Evolutionary conservation across 495 filamentous ascomycete species (phyloP).

Genomic region (Tirmania nivea): DNA sequence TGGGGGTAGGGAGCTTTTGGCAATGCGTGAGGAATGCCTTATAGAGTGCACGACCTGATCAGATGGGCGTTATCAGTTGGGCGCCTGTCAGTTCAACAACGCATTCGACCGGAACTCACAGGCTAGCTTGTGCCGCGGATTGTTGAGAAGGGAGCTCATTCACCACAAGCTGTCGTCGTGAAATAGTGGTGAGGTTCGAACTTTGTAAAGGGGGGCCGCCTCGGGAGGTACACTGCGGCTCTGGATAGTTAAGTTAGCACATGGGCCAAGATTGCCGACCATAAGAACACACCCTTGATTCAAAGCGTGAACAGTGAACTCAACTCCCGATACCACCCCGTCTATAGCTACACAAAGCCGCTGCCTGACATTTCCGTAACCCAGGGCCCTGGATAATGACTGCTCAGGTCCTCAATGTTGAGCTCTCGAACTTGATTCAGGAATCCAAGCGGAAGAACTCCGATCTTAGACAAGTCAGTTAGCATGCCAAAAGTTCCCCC

Average conservation of each 20-base stretch:
- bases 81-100: background rate
- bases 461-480: slow-evolving; percentile 59
- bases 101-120: background rate
- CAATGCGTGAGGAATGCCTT: slow-evolving; percentile 12
- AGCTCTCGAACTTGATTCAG: slow-evolving; percentile 80
- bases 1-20: slow-evolving; percentile 10
- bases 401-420: slow-evolving; percentile 67
- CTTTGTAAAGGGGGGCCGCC: too few relatives aligned
- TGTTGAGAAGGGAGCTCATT: background rate
- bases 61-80: background rate
- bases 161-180: too few relatives aligned
- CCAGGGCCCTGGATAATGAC: slow-evolving; percentile 37
- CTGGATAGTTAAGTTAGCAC: too few relatives aligned
- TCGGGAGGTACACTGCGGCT: too few relatives aligned
- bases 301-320: too few relatives aligned
- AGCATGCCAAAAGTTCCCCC: background rate
- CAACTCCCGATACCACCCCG: too few relatives aligned
- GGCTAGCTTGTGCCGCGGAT: background rate
- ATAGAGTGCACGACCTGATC: slow-evolving; percentile 15
- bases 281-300: too few relatives aligned
- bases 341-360: too few relatives aligned
- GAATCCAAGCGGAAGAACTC: slow-evolving; percentile 85
- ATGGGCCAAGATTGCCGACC: too few relatives aligned
- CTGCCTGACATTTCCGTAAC: too few relatives aligned
- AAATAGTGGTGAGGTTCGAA: too few relatives aligned